Base-by-base conservation (phyloP, 768 basidiomycete genomes). In the Epithele typhae region DNA sequence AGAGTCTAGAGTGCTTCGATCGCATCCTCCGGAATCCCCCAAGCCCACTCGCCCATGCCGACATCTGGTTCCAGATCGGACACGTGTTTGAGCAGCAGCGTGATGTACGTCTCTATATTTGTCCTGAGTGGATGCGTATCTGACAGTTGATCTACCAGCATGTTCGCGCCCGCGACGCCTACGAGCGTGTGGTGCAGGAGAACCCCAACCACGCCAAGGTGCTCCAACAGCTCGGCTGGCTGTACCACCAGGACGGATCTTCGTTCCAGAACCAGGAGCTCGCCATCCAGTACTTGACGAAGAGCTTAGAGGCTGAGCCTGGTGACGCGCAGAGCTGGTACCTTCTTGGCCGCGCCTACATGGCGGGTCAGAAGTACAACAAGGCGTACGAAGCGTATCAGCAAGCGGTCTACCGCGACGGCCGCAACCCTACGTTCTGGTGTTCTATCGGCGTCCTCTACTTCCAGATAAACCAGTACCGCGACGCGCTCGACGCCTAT, bases 61-160 rank as follows among this genome's bases (percentile, higher is more conserved):
- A 99, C 57, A 98, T 99, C 54, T 98, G 94, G 93, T 98, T 98
- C 81, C 96, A 99, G 69, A 96, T 99, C 51, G 96, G 96, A 2
- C 96, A 98, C 61, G 95, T 98, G 17, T 92, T 90, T 59, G 96
- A 98, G 67, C 94, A 96, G 62, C 91, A 95, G 66, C 87, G 92
- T 68, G 93, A 98, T 64, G 94, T 94, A 63, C 67, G 80, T 71
- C 6, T 22, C n/a, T n/a, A 11, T 17, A 3, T 36, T 23, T 3
- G 25, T 43, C 32, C 21, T 18, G 10, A 33, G 25, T 30, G 36
- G 35, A 38, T 47, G 25, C 48, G 58, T 37, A 24, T 43, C 39
- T 43, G 27, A 30, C 27, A 30, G 14, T 14, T 30, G 14, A 7
- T 7, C 27, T 30, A 7, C 27, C 27, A 97, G 95, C 88, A 91